Evolutionary conservation across 2,329 filamentous ascomycete species (phyloP), one percentile per base, ranked within the genome.

Genomic region (Ceratocystis variospora): DNA sequence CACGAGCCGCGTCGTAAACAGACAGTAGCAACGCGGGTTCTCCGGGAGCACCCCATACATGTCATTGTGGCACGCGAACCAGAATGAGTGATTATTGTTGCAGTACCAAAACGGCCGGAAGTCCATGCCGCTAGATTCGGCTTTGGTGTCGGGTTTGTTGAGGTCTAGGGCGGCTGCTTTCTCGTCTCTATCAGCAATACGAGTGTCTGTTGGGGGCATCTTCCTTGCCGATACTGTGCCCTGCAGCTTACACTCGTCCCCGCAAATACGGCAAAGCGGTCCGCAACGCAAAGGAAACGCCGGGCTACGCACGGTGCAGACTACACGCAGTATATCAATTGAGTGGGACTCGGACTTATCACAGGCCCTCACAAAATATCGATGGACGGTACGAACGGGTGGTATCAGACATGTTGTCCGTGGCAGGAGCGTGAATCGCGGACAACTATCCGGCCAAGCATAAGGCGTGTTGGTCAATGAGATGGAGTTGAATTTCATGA

Each of bases 1-100:
- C 57, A 53, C 57, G 2, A 63, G 57, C 41, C 66, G 46, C 41
- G 66, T 48, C 19, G 66, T 68, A 31, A 68, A 68, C 1, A 63
- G 46, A 44, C 66, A 68, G 45, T 65, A 68, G 33, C 63, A 68
- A 8, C 66, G 46, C n/a, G 66, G 66, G 55, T 68, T 68, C 50
- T 68, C 66, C 19, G 66, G 61, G n/a, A 68, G 44, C 44, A 68
- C 53, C 28, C 66, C 63, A 33, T 63, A n/a, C 57, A 65, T 63
- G 45, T 68, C 66, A 19, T 68, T 63, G 31, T 57, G 65, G 2
- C 63, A 64, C 7, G 61, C 63, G 7, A 68, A 50, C 17, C 66
- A 50, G 3, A 61, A 44, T 7, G 61, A 33, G 48, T 67, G 66
- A 28, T 46, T 50, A 3, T 64, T 53, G 25, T 59, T 44, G 33